A percentile compares a stretch with the other conserved stretches of the same genome.
Evolutionary conservation across 202 grass and related monocot species (phyloP).

Genomic region (Panicum hallii): DNA sequence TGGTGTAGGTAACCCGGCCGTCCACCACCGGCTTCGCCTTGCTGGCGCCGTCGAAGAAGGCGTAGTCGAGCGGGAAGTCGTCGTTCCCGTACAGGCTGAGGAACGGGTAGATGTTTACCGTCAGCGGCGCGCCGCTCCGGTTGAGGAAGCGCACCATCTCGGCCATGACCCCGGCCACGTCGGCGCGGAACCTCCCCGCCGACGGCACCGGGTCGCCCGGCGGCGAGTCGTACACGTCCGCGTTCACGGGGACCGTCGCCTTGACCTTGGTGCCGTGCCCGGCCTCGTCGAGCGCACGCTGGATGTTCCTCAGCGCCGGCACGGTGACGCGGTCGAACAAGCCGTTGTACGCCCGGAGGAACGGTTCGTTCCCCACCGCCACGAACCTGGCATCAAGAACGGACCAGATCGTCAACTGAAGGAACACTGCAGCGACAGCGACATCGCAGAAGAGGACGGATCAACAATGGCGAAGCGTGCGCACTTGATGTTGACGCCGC

Average conservation of each 20-base stretch:
- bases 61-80: slow-evolving; percentile 61
- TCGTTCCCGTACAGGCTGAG: slow-evolving; percentile 56
- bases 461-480: too few relatives aligned
- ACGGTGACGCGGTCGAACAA: slow-evolving; percentile 53
- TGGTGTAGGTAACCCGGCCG: slow-evolving; percentile 58
- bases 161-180: slow-evolving; percentile 45
- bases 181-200: slow-evolving; percentile 53
- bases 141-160: slow-evolving; percentile 43
- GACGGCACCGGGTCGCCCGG: slow-evolving; percentile 52
- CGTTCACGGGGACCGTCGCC: slow-evolving; percentile 67
- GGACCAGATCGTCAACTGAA: too few relatives aligned
- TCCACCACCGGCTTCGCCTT: slow-evolving; percentile 41
- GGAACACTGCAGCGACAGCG: too few relatives aligned
- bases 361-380: slow-evolving; percentile 69
- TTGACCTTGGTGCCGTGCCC: slow-evolving; percentile 40
- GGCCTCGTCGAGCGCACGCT: slow-evolving; percentile 60
- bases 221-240: slow-evolving; percentile 68
- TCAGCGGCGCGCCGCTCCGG: slow-evolving; percentile 49
- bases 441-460: too few relatives aligned
- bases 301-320: slow-evolving; percentile 61
- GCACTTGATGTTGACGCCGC: slow-evolving; percentile 55
- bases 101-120: slow-evolving; percentile 71
- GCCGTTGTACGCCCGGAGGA: slow-evolving; percentile 60
- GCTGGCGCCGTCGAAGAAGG: slow-evolving; percentile 54
- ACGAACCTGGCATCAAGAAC: slow-evolving; percentile 30